A percentile compares a stretch with the other conserved stretches of the same genome.
Conservation (phyloP, 768 basidiomycete species). For the Rhodotorula taiwanensis region DNA sequence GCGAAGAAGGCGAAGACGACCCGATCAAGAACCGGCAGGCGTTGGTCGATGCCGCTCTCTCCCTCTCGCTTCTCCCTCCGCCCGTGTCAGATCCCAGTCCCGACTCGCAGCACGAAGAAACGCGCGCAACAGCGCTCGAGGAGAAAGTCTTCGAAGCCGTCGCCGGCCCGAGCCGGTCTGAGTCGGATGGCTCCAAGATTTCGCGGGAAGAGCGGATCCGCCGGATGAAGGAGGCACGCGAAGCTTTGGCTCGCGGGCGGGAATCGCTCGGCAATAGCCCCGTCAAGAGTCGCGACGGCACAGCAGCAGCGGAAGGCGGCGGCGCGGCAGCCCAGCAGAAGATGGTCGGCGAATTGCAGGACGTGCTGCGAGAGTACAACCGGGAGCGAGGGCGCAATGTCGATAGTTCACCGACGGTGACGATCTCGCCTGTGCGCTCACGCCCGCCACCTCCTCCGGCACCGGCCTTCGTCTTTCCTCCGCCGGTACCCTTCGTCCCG, state of each 20-base stretch:
- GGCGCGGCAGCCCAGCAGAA: constrained; percentile 4
- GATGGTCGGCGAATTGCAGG: constrained; percentile 31
- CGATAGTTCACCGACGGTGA: too few relatives aligned
- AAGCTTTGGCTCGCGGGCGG: constrained; percentile 7
- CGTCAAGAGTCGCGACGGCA: background rate
- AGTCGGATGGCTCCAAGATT: background rate
- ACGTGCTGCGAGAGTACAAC: constrained; percentile 19
- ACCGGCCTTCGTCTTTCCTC: too few relatives aligned
- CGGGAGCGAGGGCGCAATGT: constrained; percentile 3
- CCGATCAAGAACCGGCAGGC: constrained; percentile 7
- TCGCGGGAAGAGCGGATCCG: constrained; percentile 29
- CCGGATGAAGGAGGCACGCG: constrained; percentile 29
- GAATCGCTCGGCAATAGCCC: background rate
- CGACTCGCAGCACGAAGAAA: too few relatives aligned
- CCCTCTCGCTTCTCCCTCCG: constrained; percentile 3
- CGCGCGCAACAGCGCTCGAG: too few relatives aligned
- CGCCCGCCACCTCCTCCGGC: too few relatives aligned
- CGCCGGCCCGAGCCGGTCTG: background rate
- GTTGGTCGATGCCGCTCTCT: constrained; percentile 20
- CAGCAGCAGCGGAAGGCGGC: background rate
- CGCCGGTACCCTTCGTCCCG: too few relatives aligned
- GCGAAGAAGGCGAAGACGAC: background rate
- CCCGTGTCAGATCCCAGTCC: too few relatives aligned
- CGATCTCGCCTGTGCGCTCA: too few relatives aligned
- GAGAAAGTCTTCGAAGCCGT: constrained; percentile 33